Base-by-base conservation (phyloP, 192 early-diverging fungal genomes). In the Coemansia sp. region DNA sequence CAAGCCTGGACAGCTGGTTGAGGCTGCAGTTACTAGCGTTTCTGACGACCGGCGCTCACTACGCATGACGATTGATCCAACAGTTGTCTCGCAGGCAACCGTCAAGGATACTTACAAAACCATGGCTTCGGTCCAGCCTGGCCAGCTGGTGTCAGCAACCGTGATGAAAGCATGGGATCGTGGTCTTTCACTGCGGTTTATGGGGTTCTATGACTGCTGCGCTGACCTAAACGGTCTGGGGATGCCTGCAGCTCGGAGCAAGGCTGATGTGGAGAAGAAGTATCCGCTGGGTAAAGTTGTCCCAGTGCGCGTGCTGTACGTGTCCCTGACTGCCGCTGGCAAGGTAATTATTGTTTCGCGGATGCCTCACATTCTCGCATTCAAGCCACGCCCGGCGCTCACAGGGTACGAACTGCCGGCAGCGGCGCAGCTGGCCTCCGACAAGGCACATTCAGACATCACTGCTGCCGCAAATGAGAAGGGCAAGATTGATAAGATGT, bases 201-300 rank as follows among this genome's bases (percentile, higher is more conserved):
- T 93, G 85, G 92, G 91, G n/a, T 82, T 93, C 50, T 92, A 94
- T 64, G 86, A 92, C 64, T 90, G 88, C 58, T 84, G 80, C 5
- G 78, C 78, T 10, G 67, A 71, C 59, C 54, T 80, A 35, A 57
- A 21, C 19, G 51, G 38, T 2, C 85, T 93, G 22, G 87, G 89
- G 45, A 58, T 86, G 55, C 77, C 80, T 41, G 88, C 90, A 59
- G 74, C 83, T 1, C 77, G 82, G 27, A 54, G 72, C 62, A 72
- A 68, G 41, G 61, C 65, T 17, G 81, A 91, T 38, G 27, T 90
- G 22, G 83, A 85, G 19, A 71, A 82, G 9, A 65, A 65, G 11
- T 90, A 85, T 75, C 83, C 87, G 45, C 62, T 83, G 26, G 90
- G 90, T 16, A 67, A 83, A 56, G 87, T 86, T 6, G 60, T 93